These are phyloP conservation scores for Annulohypoxylon maeteangense DNA, from an alignment of 495 filamentous ascomycete species.

Conservation along the genomic window DNA sequence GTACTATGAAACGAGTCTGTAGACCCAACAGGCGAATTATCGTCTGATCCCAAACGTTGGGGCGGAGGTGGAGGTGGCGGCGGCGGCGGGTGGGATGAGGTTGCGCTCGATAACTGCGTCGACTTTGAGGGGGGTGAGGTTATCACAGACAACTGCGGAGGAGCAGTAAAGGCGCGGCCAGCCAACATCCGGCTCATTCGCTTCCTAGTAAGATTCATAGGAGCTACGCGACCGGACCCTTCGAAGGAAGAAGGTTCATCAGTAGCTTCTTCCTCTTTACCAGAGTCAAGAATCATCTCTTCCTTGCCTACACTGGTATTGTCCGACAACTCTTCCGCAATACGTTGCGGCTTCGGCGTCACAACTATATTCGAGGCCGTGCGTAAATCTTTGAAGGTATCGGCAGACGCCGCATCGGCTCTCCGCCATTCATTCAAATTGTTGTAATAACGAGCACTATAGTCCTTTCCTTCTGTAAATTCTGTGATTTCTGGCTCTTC, in stretches of 20 bases:
- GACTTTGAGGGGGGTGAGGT: constrained; percentile 48
- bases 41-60: constrained; percentile 35
- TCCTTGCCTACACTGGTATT: neutral
- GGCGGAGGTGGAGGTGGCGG: constrained; percentile 10
- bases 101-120: neutral
- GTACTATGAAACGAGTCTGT: constrained; percentile 64
- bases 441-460: constrained; percentile 5
- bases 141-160: constrained; percentile 49
- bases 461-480: neutral
- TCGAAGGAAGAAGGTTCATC: constrained; percentile 40
- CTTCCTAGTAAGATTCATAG: constrained; percentile 37
- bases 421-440: neutral
- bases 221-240: constrained; percentile 38
- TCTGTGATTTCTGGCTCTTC: constrained; percentile 4
- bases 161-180: constrained; percentile 50
- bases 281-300: constrained; percentile 1
- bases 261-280: constrained; percentile 9
- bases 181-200: constrained; percentile 45
- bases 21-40: constrained; percentile 47
- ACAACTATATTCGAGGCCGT: neutral
- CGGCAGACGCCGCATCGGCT: constrained; percentile 3
- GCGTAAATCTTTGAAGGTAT: neutral
- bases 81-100: constrained; percentile 8
- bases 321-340: neutral
- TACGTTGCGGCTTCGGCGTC: neutral